Evolutionary conservation across 169 alveolate genomes (phyloP).

Genomic region (Plasmodium reichenowi): DNA sequence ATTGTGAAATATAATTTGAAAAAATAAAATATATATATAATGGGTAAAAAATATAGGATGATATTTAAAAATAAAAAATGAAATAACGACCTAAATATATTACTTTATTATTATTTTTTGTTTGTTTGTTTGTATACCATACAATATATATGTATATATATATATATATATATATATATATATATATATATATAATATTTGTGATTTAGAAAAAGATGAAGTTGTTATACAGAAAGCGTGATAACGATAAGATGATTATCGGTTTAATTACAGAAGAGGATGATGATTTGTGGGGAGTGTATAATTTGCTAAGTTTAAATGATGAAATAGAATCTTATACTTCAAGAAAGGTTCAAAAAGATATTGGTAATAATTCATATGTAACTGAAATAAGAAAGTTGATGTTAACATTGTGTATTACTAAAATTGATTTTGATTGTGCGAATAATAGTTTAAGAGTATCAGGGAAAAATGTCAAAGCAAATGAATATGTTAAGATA

Average conservation of each 20-base stretch:
- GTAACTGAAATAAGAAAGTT: slow-evolving; percentile 58
- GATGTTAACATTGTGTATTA: slow-evolving; percentile 12
- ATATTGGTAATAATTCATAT: slow-evolving; percentile 51
- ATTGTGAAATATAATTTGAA: too few species aligned
- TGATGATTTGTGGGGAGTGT: slow-evolving; percentile 85
- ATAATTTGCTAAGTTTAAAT: slow-evolving; percentile 78
- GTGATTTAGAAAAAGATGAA: slow-evolving; percentile 9
- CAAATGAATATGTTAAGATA: slow-evolving; percentile 73
- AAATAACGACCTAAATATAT: too few species aligned
- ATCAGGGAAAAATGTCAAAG: slow-evolving; percentile 81
- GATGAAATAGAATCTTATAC: slow-evolving; percentile 80
- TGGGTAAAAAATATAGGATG: too few species aligned
- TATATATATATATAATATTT: background rate
- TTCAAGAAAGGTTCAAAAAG: slow-evolving; percentile 75
- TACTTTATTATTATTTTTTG: too few species aligned
- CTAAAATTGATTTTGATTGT: slow-evolving; percentile 78
- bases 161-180: background rate
- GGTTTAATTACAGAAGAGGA: slow-evolving; percentile 74
- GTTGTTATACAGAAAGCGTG: slow-evolving; percentile 37
- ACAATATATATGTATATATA: background rate
- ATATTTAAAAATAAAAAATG: too few species aligned
- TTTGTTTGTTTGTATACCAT: too few species aligned
- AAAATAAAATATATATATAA: too few species aligned
- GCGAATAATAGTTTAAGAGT: slow-evolving; percentile 80
- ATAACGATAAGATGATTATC: slow-evolving; percentile 22